These are phyloP conservation scores for Urtica urens DNA, from an alignment of 306 rosid genomes.

Conservation along the genomic window DNA sequence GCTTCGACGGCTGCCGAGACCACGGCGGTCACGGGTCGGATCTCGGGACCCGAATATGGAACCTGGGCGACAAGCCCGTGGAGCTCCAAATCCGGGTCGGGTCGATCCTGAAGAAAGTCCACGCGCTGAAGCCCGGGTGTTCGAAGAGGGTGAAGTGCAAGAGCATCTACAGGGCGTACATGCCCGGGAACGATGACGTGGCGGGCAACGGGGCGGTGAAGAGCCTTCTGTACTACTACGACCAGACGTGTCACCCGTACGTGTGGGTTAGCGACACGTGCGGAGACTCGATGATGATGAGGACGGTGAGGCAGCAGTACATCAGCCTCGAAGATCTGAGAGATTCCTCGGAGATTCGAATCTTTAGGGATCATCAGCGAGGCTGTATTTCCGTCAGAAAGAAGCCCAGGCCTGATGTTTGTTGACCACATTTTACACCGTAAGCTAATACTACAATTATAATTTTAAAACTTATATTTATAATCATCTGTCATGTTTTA, in stretches of 20 bases:
- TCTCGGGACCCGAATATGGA: conserved; percentile 82
- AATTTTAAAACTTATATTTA: not conserved
- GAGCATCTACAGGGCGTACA: conserved; percentile 71
- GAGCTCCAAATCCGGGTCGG: conserved; percentile 96
- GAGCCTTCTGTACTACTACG: conserved; percentile 69
- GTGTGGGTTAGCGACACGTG: conserved; percentile 79
- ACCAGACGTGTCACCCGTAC: conserved; percentile 84
- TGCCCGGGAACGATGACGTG: conserved; percentile 40
- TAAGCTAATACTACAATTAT: no score
- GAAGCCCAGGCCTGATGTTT: conserved; percentile 67
- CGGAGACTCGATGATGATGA: conserved; percentile 48
- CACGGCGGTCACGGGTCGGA: conserved; percentile 54
- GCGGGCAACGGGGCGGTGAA: conserved; percentile 23
- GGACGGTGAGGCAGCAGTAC: conserved; percentile 88
- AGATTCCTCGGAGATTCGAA: conserved; percentile 70
- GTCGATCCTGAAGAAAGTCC: conserved; percentile 65
- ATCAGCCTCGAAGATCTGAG: conserved; percentile 81
- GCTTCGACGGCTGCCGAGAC: conserved; percentile 72
- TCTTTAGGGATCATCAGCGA: conserved; percentile 83
- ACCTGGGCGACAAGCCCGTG: conserved; percentile 68
- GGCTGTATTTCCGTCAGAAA: conserved; percentile 69
- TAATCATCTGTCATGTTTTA: no score
- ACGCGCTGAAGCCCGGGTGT: conserved; percentile 70
- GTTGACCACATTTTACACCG: no score
- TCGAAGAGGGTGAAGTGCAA: conserved; percentile 77